Base-by-base conservation (phyloP, 331 rosid species). In the Erythrophleum ivorense region DNA sequence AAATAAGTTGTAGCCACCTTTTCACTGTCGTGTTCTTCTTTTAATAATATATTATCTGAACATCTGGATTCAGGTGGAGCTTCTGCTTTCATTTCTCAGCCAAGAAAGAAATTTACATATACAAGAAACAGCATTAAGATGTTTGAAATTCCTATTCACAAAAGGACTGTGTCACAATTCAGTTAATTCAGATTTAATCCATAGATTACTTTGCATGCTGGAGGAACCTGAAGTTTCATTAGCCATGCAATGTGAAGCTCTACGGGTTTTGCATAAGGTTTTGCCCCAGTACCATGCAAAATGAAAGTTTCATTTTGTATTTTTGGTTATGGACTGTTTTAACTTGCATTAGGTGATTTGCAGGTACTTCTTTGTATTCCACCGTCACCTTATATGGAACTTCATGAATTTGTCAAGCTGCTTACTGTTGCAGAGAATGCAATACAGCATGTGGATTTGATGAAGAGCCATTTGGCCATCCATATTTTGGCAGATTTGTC, bases 61-160 rank as follows among this genome's bases (percentile, higher is more conserved):
- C 34, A 29, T 85, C 58, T 78, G 75, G 12, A 87, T 83, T 84
- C 89, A 93, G 99, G 89, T 87, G 75, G 86, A 87, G 33, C 81
- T 91, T 73, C 91, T 95, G 80, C 75, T 84, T 81, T 87, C 85
- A 58, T 86, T 88, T 86, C 91, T 91, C 72, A 33, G 80, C 70
- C 84, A 24, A 78, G 91, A 87, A 80, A 84, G 77, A 69, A 75
- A 86, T 40, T n/a, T 59, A 53, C 90, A n/a, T 54, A 82, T 93
- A 62, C 90, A 60, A 55, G 90, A 83, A 80, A 85, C 89, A 8
- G 85, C 89, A 14, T 57, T 90, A 82, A 89, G 81, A 86, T 91
- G 99, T 82, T 80, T 95, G 80, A 83, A 48, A 65, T 92, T 77
- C 82, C 62, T 95, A 65, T 77, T 84, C 45, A 65, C 64, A 78